These are phyloP conservation scores for Tephrocybe sp. DNA, from an alignment of 768 basidiomycete species.

Conservation along the genomic window DNA sequence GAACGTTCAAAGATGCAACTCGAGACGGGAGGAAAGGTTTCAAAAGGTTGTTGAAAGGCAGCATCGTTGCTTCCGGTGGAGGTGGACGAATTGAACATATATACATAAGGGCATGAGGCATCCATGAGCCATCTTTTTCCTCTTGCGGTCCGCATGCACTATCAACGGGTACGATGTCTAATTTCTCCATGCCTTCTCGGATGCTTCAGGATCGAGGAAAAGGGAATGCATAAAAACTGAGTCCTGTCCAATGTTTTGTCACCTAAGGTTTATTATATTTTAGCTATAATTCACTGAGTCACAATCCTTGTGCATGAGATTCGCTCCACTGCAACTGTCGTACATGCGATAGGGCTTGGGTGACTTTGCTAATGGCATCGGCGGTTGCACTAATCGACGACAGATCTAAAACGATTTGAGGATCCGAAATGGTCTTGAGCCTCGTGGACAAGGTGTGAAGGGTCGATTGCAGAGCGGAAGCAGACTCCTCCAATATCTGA, in stretches of 20 bases:
- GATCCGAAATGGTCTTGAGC: constrained; percentile 43
- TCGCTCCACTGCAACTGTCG: constrained; percentile 54
- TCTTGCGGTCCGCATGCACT: neutral
- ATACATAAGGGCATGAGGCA: neutral
- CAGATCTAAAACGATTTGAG: constrained; percentile 39
- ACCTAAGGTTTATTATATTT: neutral
- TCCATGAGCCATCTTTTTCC: neutral
- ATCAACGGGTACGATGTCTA: too few species aligned
- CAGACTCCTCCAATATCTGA: constrained; percentile 34
- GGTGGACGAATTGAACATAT: too few species aligned
- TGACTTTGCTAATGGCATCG: constrained; percentile 67
- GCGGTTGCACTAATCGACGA: constrained; percentile 53
- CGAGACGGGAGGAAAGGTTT: neutral
- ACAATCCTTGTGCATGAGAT: constrained; percentile 24
- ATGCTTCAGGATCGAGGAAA: neutral
- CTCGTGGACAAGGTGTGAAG: constrained; percentile 51
- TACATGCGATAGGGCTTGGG: constrained; percentile 58
- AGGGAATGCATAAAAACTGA: too few species aligned
- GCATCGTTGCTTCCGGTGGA: neutral
- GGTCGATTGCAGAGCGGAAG: constrained; percentile 49
- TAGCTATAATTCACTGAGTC: neutral
- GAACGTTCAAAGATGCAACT: neutral
- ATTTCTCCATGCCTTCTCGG: too few species aligned
- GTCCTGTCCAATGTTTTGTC: too few species aligned
- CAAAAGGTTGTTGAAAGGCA: neutral